phyloP scores from a whole-genome alignment of 2,329 filamentous ascomycete genomes.

The Neospermospora avenae region DNA sequence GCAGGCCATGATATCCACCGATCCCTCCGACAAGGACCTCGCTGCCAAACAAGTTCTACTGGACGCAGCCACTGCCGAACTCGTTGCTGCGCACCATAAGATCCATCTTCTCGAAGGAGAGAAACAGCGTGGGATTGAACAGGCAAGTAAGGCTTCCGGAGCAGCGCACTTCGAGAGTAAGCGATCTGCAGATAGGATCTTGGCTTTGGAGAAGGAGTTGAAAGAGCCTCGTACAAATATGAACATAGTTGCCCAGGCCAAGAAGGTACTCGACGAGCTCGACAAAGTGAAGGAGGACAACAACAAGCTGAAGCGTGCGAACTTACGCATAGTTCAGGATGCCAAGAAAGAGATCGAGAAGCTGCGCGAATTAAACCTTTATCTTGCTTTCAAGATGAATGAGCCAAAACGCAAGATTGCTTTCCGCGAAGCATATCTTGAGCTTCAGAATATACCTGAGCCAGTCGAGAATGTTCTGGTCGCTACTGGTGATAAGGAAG shows the following conservation, averaged over 20 bases:
- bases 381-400: background rate
- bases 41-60: background rate
- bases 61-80: background rate
- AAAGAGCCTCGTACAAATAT: background rate
- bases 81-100: background rate
- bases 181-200: background rate
- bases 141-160: background rate
- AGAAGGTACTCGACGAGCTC: background rate
- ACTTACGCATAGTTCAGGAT: background rate
- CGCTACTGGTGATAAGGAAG: background rate
- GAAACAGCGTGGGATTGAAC: background rate
- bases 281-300: background rate
- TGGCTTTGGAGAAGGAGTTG: background rate
- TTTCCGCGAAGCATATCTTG: background rate
- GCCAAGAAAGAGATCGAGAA: background rate
- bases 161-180: background rate
- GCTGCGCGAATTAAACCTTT: background rate
- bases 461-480: background rate
- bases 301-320: background rate
- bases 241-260: background rate
- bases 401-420: background rate
- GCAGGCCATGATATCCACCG: too few species aligned
- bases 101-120: background rate
- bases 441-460: background rate
- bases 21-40: background rate